phyloP scores from a whole-genome alignment of 192 early-diverging fungal genomes.

The Obelidium mucronatum region DNA sequence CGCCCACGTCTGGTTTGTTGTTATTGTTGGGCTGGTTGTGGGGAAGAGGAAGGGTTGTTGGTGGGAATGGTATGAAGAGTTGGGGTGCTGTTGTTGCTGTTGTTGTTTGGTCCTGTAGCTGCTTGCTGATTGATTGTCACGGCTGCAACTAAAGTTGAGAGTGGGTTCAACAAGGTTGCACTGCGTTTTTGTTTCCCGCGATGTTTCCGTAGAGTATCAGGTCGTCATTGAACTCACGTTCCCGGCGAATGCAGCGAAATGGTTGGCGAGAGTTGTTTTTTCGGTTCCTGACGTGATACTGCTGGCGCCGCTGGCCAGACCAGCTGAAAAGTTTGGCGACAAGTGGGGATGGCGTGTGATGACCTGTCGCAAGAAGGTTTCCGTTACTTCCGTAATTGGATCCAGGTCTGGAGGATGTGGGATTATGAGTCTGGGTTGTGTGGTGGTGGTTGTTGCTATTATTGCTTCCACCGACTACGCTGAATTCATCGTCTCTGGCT shows the following conservation, averaged over 20 bases:
- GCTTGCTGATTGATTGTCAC: neutral
- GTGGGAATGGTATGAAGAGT: neutral
- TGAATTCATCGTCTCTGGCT: slow-evolving; percentile 64
- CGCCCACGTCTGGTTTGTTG: slow-evolving; percentile 54
- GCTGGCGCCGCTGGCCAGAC: no score
- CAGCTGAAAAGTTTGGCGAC: neutral
- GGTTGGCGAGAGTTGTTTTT: slow-evolving; percentile 22
- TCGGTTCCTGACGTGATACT: neutral
- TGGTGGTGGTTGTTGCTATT: neutral
- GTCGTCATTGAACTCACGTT: slow-evolving; percentile 12
- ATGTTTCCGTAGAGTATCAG: slow-evolving; percentile 10
- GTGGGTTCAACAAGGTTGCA: neutral
- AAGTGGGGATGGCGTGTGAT: neutral
- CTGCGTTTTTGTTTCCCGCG: slow-evolving; percentile 1
- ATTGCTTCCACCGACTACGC: slow-evolving; percentile 22
- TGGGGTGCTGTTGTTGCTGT: neutral
- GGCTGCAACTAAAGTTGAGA: slow-evolving; percentile 1
- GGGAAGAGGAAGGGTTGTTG: neutral
- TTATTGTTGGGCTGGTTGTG: slow-evolving; percentile 28
- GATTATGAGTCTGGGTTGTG: slow-evolving; percentile 6
- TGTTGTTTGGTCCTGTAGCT: neutral
- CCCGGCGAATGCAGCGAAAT: slow-evolving; percentile 28
- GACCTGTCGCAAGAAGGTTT: neutral
- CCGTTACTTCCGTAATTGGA: slow-evolving; percentile 25
- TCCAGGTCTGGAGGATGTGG: slow-evolving; percentile 17